Base-by-base conservation (phyloP, 495 filamentous ascomycete genomes). In the Friedmanniomyces simplex region DNA sequence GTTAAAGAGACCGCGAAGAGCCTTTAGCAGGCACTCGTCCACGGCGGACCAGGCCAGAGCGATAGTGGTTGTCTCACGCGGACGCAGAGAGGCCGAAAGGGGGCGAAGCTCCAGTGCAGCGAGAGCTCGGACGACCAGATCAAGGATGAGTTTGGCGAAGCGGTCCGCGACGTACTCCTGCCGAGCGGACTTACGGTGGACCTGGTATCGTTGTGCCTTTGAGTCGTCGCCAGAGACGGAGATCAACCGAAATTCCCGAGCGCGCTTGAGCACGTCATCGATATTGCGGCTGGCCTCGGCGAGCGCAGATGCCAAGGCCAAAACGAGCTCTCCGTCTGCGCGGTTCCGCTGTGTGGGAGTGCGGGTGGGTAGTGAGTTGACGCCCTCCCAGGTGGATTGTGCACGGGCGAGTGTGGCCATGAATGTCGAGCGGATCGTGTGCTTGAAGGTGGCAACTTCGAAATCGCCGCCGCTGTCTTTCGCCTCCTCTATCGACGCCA, bases 391-490 rank as follows among this genome's bases (percentile, higher is more conserved):
- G 10, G 12, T 10, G 16, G 11, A 2, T n/a, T 21, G 18, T 37
- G 49, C 49, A 14, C 21, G 3, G 10, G n/a, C 13, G 2, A 52
- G 25, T 11, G n/a, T 20, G 16, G 11, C 26, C 45, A 50, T 51
- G 34, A 57, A 57, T 12, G 22, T 32, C 14, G 20, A n/a, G 12
- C 55, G 45, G 16, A 57, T 26, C 25, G 30, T 57, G 28, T 37
- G 55, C 46, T 57, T 57, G 36, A 57, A 42, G 11, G 3, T 51
- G 2, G 55, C 55, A 2, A 57, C 47, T 39, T 57, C 47, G 22
- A 57, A 26, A 43, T 43, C 5, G 18, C 25, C 47, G 14, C 55
- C 55, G 22, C 45, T 42, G 36, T 57, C 55, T 20, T 37, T 51
- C 2, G 16, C 45, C 12, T 50, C 30, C 11, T 39, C 10, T 1